phyloP scores from a whole-genome alignment of 805 yeast species.

The Metschnikowia henanensis region DNA sequence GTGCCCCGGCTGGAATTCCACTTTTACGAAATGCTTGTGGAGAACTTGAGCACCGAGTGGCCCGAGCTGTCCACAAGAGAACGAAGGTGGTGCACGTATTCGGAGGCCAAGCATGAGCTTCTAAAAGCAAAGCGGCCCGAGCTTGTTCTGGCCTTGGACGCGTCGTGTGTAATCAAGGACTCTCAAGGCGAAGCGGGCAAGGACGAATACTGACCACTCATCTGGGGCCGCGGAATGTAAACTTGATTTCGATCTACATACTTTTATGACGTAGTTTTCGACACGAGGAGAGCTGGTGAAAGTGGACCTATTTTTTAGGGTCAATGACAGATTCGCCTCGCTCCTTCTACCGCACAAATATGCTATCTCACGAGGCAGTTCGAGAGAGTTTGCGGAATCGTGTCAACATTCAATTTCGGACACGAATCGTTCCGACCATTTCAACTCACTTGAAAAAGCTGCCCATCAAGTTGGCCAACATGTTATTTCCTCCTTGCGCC shows the following conservation, averaged over 20 bases:
- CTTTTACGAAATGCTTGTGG: slow-evolving; percentile 75
- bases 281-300: too few relatives aligned
- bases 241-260: too few relatives aligned
- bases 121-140: slow-evolving; percentile 62
- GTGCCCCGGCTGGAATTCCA: slow-evolving; percentile 86
- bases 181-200: slow-evolving; percentile 7
- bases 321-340: too few relatives aligned
- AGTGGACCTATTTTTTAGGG: too few relatives aligned
- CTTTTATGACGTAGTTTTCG: too few relatives aligned
- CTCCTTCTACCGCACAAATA: too few relatives aligned
- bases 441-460: slow-evolving; percentile 40
- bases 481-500: slow-evolving; percentile 38
- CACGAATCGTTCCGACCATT: too few relatives aligned
- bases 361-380: too few relatives aligned
- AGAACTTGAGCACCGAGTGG: slow-evolving; percentile 58
- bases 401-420: too few relatives aligned
- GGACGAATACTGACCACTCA: slow-evolving; percentile 7
- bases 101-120: slow-evolving; percentile 65
- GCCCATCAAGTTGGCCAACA: slow-evolving; percentile 66
- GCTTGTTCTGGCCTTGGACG: slow-evolving; percentile 59
- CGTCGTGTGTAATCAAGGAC: slow-evolving; percentile 50
- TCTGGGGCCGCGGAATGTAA: too few relatives aligned
- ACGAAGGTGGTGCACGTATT: slow-evolving; percentile 73
- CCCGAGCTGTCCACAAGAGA: slow-evolving; percentile 70
- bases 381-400: too few relatives aligned